Evolutionary conservation across 2,329 filamentous ascomycete genomes (phyloP).

Genomic region (Parastagonospora avenae): DNA sequence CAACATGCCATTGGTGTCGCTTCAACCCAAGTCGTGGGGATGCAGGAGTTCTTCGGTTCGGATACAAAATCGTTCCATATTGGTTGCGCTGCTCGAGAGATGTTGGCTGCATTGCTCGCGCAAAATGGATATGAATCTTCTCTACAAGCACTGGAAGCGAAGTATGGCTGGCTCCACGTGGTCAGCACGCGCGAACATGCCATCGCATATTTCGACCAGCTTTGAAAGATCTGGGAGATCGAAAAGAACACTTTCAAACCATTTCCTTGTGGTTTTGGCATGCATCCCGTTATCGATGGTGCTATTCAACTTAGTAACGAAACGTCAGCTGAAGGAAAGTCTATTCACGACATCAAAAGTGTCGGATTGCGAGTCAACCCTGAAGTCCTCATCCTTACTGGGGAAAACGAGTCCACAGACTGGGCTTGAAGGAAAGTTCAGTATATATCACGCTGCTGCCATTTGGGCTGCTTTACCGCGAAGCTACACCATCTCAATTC

Average conservation of each 20-base stretch:
- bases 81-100: constrained; percentile 58
- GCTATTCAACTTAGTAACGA: constrained; percentile 55
- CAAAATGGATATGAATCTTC: constrained; percentile 57
- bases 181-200: constrained; percentile 52
- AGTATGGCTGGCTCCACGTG: constrained; percentile 60
- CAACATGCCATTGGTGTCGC: constrained; percentile 60
- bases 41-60: constrained; percentile 61
- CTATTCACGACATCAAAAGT: constrained; percentile 52
- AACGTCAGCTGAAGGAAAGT: constrained; percentile 35
- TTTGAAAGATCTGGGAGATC: constrained; percentile 56
- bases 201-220: constrained; percentile 45
- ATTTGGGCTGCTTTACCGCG: constrained; percentile 58
- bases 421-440: constrained; percentile 61
- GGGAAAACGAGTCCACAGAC: constrained; percentile 56
- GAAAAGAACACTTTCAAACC: constrained; percentile 62
- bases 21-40: constrained; percentile 58
- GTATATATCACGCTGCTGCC: constrained; percentile 60
- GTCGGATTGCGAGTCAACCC: constrained; percentile 57
- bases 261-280: constrained; percentile 63
- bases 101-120: constrained; percentile 55
- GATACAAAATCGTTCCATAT: constrained; percentile 63
- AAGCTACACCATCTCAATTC: constrained; percentile 59
- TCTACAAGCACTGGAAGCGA: constrained; percentile 55
- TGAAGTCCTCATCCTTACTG: constrained; percentile 59
- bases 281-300: constrained; percentile 61